Percentiles rank a stretch among this genome's conserved stretches.
Conservation (phyloP, 1,284 basidiomycete species). For the Tylopilus orsonianus region DNA sequence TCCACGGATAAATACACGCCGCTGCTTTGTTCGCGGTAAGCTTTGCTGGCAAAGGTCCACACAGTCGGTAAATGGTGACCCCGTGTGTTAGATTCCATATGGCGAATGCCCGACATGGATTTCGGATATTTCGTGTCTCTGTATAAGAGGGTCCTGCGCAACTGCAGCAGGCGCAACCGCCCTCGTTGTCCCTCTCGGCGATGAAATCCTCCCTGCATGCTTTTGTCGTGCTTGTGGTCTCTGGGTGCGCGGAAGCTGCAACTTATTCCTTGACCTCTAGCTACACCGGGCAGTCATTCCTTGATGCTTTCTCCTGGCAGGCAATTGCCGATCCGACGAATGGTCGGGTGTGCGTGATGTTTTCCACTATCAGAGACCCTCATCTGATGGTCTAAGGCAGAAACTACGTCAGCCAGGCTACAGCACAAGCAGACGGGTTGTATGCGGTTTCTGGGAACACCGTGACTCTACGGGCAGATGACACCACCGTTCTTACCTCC, state of each 20-base stretch:
- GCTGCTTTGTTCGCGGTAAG: not conserved
- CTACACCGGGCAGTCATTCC: conserved; percentile 43
- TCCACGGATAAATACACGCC: not conserved
- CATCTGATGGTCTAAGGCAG: conserved; percentile 27
- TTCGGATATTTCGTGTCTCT: not conserved
- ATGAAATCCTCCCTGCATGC: conserved; percentile 14
- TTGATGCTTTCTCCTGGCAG: conserved; percentile 42
- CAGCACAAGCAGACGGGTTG: conserved; percentile 44
- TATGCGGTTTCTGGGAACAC: conserved; percentile 45
- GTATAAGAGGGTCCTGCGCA: conserved; percentile 13
- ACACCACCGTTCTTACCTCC: conserved; percentile 31
- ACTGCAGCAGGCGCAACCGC: not conserved
- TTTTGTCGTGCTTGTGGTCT: conserved; percentile 11
- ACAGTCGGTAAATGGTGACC: not conserved
- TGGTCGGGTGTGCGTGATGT: conserved; percentile 43
- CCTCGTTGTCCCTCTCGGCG: not conserved
- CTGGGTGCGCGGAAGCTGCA: conserved; percentile 17
- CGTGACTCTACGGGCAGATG: conserved; percentile 43
- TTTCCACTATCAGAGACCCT: not conserved
- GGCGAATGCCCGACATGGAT: not conserved
- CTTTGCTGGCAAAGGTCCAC: conserved; percentile 9
- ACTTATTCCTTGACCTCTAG: conserved; percentile 39
- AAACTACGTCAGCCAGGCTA: conserved; percentile 49
- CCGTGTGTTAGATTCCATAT: not conserved
- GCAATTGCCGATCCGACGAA: conserved; percentile 46